Conservation (phyloP, 2,329 filamentous ascomycete species). For the Neofusicoccum cordaticola region DNA sequence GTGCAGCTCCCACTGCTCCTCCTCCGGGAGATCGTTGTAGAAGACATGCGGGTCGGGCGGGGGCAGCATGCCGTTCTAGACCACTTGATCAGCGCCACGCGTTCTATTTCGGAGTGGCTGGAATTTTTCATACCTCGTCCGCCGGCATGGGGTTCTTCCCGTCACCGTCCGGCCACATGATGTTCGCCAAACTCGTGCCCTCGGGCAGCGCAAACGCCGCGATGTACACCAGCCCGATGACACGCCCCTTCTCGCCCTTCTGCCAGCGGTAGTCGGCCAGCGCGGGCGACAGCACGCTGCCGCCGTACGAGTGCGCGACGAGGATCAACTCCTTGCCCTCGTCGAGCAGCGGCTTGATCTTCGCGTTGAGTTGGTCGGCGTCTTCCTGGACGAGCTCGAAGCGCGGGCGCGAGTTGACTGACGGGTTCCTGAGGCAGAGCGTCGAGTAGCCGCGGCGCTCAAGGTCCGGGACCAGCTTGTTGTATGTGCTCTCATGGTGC, state of each 20-base stretch:
- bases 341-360: conserved; percentile 19
- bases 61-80: not conserved
- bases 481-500: conserved; percentile 23
- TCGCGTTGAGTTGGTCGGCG: conserved; percentile 20
- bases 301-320: conserved; percentile 30
- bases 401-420: conserved; percentile 19
- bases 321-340: conserved; percentile 26
- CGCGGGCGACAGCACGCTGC: conserved; percentile 23
- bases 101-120: not conserved
- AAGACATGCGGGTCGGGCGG: conserved; percentile 20
- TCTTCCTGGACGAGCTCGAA: conserved; percentile 22
- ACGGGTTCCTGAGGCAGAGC: conserved; percentile 25
- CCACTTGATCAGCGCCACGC: not conserved
- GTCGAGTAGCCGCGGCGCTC: conserved; percentile 20
- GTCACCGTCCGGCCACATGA: not conserved
- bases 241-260: not conserved
- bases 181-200: not conserved
- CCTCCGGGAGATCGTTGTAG: conserved; percentile 25
- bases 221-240: conserved; percentile 8
- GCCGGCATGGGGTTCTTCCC: not conserved
- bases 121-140: not conserved
- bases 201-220: not conserved
- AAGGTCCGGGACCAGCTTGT: conserved; percentile 22
- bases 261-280: not conserved
- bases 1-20: not conserved